Evolutionary conservation across 345 rosid species (phyloP), one percentile per base, ranked within the genome.

Genomic region (Mallotus nudiflorus): DNA sequence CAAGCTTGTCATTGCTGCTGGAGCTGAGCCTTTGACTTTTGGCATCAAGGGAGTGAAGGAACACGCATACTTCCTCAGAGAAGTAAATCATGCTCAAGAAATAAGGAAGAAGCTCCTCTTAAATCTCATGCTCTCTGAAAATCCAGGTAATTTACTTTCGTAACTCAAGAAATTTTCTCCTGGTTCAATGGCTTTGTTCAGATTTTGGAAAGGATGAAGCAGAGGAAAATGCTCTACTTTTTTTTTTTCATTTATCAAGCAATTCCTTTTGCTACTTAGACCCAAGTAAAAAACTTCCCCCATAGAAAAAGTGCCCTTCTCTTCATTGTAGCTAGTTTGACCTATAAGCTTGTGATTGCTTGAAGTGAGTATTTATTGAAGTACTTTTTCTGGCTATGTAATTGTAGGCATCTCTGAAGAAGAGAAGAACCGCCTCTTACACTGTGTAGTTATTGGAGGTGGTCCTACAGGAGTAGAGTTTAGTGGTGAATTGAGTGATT

Each of bases 401-500:
- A 53, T 72, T 69, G 13, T 76, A 90, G 99, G 99, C 75, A 82
- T 89, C 67, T 73, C 90, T 3, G 88, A 80, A 71, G 94, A 81
- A 29, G 99, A 95, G 74, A 95, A 81, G 88, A 83, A 80, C 59
- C 89, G 94, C 42, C 81, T 95, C 59, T 59, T 95, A 73, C 98
- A 92, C 65, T 92, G 93, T 46, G 98, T 90, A 63, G 91, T 95
- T 24, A 86, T 95, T 52, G 99, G 99, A 59, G 99, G 99, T 62
- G 97, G 99, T 5, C 98, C 98, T 0, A 92, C 99, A 15, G 96
- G 99, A n/a, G 98, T 92, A 4, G 99, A 95, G 79, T 92, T 95
- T 14, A 95, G 97, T 10, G 92, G 96, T 65, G 98, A 95, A 77
- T 67, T 95, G 82, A 92, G 99, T 81, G 98, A 92, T 85, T 95